Conservation (phyloP, 768 basidiomycete species). For the Boletus pseudo-olivaceus region DNA sequence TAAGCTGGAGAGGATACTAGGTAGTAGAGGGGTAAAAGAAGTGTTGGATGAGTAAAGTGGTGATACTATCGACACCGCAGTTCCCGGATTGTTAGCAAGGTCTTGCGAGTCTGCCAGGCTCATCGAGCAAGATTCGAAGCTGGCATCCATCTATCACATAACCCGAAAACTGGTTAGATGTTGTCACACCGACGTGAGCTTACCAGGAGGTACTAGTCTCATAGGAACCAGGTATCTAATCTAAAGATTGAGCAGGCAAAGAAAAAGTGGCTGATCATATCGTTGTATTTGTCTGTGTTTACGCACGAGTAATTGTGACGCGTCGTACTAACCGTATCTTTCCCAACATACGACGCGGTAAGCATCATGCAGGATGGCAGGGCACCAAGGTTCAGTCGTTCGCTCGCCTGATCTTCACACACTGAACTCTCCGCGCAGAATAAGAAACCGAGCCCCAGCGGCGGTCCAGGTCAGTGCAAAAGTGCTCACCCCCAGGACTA, state of each 20-base stretch:
- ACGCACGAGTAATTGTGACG: neutral
- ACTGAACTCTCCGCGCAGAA: slow-evolving; percentile 42
- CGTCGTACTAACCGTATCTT: neutral
- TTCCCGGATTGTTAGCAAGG: neutral
- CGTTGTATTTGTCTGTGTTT: slow-evolving; percentile 20
- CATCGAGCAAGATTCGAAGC: neutral
- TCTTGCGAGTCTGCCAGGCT: neutral
- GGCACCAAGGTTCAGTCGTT: slow-evolving; percentile 59
- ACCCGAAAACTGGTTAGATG: neutral
- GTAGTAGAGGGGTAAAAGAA: slow-evolving; percentile 20
- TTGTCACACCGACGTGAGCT: no score
- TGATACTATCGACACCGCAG: no score
- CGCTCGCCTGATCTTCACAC: neutral
- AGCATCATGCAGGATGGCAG: slow-evolving; percentile 72
- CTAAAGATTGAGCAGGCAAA: no score
- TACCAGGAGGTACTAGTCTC: no score
- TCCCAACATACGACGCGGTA: neutral
- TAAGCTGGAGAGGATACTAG: slow-evolving; percentile 72
- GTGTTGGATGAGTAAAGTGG: slow-evolving; percentile 10
- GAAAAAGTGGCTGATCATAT: no score
- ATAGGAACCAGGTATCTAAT: no score
- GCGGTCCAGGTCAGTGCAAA: slow-evolving; percentile 70
- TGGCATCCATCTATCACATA: neutral
- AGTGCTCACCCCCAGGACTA: neutral
- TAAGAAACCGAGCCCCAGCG: slow-evolving; percentile 95